These are phyloP conservation scores for Didymella pomorum DNA, from an alignment of 2,329 filamentous ascomycete species.

Conservation along the genomic window DNA sequence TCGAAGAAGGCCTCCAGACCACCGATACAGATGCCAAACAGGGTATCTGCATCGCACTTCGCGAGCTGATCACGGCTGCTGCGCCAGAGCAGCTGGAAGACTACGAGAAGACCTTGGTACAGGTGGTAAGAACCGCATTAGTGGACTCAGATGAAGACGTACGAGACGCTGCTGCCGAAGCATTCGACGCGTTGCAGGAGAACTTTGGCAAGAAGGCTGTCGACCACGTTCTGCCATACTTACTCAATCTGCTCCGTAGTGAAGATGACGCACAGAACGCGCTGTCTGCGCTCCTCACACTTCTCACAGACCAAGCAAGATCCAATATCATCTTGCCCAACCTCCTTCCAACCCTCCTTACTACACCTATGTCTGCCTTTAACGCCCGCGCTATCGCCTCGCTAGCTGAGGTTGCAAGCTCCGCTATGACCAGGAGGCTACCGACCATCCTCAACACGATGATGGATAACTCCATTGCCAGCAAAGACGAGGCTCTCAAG, in stretches of 20 bases:
- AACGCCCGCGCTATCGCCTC: conserved; percentile 95
- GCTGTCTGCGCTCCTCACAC: conserved; percentile 86
- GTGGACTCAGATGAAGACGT: conserved; percentile 91
- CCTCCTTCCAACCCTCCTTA: conserved; percentile 90
- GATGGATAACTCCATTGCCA: conserved; percentile 88
- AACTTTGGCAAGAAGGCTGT: conserved; percentile 93
- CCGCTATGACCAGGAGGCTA: conserved; percentile 88
- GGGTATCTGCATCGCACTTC: conserved; percentile 94
- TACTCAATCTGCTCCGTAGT: conserved; percentile 86
- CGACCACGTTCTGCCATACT: conserved; percentile 91
- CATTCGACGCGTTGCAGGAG: conserved; percentile 93
- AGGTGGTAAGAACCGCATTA: conserved; percentile 89
- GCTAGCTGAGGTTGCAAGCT: conserved; percentile 86
- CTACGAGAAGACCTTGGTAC: conserved; percentile 93
- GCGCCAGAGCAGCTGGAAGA: conserved; percentile 89
- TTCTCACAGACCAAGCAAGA: conserved; percentile 90
- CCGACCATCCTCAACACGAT: conserved; percentile 91
- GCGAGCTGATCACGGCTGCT: conserved; percentile 90
- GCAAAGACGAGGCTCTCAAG: conserved; percentile 76
- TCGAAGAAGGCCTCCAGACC: conserved; percentile 90
- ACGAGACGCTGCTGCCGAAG: conserved; percentile 93
- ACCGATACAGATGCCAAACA: conserved; percentile 93
- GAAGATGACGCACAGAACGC: conserved; percentile 91
- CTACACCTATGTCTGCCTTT: conserved; percentile 89
- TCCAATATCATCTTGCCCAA: conserved; percentile 97